A percentile compares a stretch with the other conserved stretches of the same genome.
phyloP scores from a whole-genome alignment of 192 early-diverging fungal genomes.

The Spizellomyces sp. region DNA sequence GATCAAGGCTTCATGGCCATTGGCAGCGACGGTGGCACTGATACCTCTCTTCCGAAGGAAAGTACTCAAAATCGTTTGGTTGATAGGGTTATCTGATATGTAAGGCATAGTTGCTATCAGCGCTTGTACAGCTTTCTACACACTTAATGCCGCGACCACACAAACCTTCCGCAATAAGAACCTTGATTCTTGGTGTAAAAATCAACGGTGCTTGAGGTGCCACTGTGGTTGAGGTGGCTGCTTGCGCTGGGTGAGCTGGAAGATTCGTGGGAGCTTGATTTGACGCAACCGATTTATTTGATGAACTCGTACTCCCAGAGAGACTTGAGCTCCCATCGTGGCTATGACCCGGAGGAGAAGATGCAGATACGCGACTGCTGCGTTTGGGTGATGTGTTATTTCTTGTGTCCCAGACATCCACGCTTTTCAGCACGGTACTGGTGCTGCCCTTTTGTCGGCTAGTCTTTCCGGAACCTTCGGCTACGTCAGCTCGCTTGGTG shows the following conservation, averaged over 20 bases:
- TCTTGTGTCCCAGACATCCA: neutral
- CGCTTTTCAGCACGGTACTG: neutral
- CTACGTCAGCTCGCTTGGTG: neutral
- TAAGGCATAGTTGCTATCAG: neutral
- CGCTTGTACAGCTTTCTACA: neutral
- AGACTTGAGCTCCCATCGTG: neutral
- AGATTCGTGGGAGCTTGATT: neutral
- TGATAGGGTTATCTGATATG: conserved; percentile 61
- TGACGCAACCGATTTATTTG: neutral
- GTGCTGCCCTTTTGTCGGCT: neutral
- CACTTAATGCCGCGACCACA: neutral
- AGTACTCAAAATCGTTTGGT: conserved; percentile 59
- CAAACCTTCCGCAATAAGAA: neutral
- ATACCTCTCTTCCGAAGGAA: conserved; percentile 51
- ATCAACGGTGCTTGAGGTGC: neutral
- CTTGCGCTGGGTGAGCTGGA: neutral
- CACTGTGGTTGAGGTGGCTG: neutral
- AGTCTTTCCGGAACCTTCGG: neutral
- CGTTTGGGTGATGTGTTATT: neutral
- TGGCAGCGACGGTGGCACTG: conserved; percentile 57
- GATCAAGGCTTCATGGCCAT: conserved; percentile 79
- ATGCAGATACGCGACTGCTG: neutral
- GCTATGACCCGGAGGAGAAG: neutral
- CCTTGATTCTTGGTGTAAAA: neutral
- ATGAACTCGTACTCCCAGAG: neutral